Evolutionary conservation across 2,329 filamentous ascomycete species (phyloP), one percentile per base, ranked within the genome.

Genomic region (Scopulariopsis brevicaulis): DNA sequence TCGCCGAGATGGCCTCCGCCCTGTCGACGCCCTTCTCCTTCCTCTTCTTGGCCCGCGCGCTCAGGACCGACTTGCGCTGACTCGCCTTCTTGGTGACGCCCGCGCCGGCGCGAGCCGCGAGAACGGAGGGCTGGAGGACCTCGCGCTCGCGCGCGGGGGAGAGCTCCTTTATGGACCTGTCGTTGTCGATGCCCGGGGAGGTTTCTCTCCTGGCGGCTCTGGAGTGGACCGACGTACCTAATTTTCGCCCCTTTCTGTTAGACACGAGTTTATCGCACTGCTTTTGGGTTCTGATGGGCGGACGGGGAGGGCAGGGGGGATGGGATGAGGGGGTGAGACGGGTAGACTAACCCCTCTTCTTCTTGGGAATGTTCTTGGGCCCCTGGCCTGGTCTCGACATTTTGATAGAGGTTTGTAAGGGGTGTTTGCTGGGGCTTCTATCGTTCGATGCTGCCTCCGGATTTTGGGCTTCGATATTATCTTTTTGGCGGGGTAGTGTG

Each of bases 121-220:
- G 81, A 20, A 89, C 78, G n/a, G 87, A 84, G 32, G 84, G 82
- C 4, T 84, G 80, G 60, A 74, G 68, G 43, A 58, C 55, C 46
- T 58, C 20, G 28, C 51, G 50, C 28, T 78, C 73, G 59, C 70
- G 62, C 1, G 83, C 81, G 12, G 78, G 74, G 60, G 77, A 73
- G 59, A 80, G 71, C 43, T 82, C 73, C 67, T 86, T 87, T 24
- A 89, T 76, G 7, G 85, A 87, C 71, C 88, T 88, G 76, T 89
- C 85, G 51, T 82, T 81, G 71, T 88, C 74, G 70, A 89, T 84
- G 65, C 83, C 77, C 28, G 87, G 85, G 4, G 86, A 87, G 18
- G 83, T 82, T 53, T 84, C 87, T 62, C 89, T 84, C 66, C 87
- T 82, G 48, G 87, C 86, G 59, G 86, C 87, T 63, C 89, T 86